A percentile compares a stretch with the other conserved stretches of the same genome.
phyloP scores from a whole-genome alignment of 495 filamentous ascomycete species.

The Astrocystis sublimbata region DNA sequence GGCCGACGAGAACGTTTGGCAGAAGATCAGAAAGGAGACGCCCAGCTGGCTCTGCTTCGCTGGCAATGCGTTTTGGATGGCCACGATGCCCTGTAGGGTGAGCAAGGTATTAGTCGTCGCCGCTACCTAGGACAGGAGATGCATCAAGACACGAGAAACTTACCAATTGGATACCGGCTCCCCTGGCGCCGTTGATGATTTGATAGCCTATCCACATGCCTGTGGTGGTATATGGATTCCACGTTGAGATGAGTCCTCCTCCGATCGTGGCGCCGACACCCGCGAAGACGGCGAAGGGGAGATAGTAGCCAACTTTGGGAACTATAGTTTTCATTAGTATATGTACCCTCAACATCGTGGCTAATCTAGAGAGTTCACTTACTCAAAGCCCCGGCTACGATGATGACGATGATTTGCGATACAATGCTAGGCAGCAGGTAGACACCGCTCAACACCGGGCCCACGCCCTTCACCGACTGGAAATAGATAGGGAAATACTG shows the following conservation, averaged over 20 bases:
- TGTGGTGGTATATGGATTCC: constrained; percentile 43
- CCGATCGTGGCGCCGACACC: constrained; percentile 58
- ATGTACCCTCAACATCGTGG: constrained; percentile 16
- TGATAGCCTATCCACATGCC: constrained; percentile 64
- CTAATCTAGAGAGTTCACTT: constrained; percentile 30
- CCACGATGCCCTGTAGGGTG: constrained; percentile 42
- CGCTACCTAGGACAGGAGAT: too few relatives aligned
- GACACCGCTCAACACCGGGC: constrained; percentile 53
- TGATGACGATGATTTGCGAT: constrained; percentile 48
- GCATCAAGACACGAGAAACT: too few relatives aligned
- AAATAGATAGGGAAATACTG: constrained; percentile 67
- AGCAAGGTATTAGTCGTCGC: constrained; percentile 27
- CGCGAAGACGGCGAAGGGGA: constrained; percentile 51
- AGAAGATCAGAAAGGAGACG: constrained; percentile 55
- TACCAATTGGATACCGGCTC: constrained; percentile 51
- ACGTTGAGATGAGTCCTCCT: constrained; percentile 54
- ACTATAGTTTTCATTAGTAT: constrained; percentile 31
- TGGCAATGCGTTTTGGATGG: constrained; percentile 54
- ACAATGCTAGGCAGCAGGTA: constrained; percentile 55
- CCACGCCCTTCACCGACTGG: constrained; percentile 58
- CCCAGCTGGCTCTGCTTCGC: constrained; percentile 48
- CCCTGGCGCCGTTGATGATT: constrained; percentile 56
- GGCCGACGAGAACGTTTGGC: constrained; percentile 54
- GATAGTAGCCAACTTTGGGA: constrained; percentile 50
- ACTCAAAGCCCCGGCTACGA: constrained; percentile 52